phyloP scores from a whole-genome alignment of 495 filamentous ascomycete genomes.

The Copromyces sp. region DNA sequence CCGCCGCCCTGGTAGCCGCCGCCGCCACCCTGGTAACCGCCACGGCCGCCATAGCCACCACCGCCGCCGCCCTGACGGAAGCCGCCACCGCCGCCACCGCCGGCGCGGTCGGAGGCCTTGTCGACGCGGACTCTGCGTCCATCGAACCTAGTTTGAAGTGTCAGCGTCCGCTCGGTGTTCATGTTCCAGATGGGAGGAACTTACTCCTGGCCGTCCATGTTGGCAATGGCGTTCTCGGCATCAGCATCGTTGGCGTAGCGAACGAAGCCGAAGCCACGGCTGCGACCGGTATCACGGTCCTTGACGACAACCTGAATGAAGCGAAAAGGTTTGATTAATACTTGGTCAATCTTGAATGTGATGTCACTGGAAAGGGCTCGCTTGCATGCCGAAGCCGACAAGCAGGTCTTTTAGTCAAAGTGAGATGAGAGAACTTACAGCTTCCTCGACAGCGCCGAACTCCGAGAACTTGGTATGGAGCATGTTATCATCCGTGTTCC shows the following conservation, averaged over 20 bases:
- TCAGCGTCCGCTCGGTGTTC: constrained; percentile 9
- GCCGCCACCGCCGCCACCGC: constrained; percentile 36
- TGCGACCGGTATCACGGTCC: constrained; percentile 91
- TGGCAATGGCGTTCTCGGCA: constrained; percentile 66
- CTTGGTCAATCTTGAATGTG: background rate
- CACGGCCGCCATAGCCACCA: constrained; percentile 26
- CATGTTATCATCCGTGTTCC: constrained; percentile 86
- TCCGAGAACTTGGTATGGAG: constrained; percentile 80
- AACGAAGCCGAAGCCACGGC: constrained; percentile 96
- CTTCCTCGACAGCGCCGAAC: constrained; percentile 84
- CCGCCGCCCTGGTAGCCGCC: constrained; percentile 2
- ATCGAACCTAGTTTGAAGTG: constrained; percentile 61
- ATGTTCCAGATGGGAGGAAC: constrained; percentile 17
- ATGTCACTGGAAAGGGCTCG: background rate
- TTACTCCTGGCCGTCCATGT: constrained; percentile 94
- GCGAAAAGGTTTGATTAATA: constrained; percentile 7
- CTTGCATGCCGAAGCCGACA: background rate
- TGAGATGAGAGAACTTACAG: constrained; percentile 49
- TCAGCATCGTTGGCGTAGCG: constrained; percentile 74
- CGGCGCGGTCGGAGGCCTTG: constrained; percentile 73
- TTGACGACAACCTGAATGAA: constrained; percentile 78
- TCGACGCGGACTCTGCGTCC: constrained; percentile 93
- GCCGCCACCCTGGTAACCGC: constrained; percentile 18
- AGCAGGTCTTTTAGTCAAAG: background rate
- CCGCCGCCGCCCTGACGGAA: constrained; percentile 29